Evolutionary conservation across 345 rosid genomes (phyloP), one percentile per base, ranked within the genome.

Genomic region (Microthlaspi erraticum): DNA sequence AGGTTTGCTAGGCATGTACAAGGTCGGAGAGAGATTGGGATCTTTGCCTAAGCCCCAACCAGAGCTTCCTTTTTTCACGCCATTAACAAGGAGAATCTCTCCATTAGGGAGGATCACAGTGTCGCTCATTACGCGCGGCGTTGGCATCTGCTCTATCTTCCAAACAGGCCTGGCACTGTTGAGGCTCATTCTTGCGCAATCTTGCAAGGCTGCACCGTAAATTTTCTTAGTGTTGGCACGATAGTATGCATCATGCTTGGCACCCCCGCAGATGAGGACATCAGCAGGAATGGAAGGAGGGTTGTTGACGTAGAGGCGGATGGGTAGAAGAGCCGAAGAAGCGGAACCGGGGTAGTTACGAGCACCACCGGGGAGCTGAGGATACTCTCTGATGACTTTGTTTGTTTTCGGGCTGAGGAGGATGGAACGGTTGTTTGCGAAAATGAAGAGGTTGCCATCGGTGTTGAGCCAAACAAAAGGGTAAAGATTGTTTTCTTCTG

Each of bases 361-460:
- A 6, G 93, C 69, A 2, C 97, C 99, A 0, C 95, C 93, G 0
- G 76, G 75, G 8, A 94, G 88, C 5, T 59, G 72, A 0, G 98
- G 96, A 77, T 64, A 76, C 64, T 94, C 95, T 8, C 64, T 78
- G 66, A 93, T 13, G 19, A 87, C 77, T 44, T 42, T 23, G 34
- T 88, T 83, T 0, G 79, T 51, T 19, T 64, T 70, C 1, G 93
- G 88, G 64, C 81, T 56, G 34, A 93, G 79, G n/a, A 87, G 80
- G 56, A 93, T 70, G 7, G 96, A 83, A 2, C 93, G 86, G 17
- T 80, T 58, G 79, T 91, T 91, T 65, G 97, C 91, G 41, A 91
- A 89, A 55, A 91, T 75, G 80, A 91, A 91, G 71, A 89, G 82
- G 71, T 83, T 91, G 23, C 97, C 95, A n/a, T 91, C 96, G 2